A percentile compares a stretch with the other conserved stretches of the same genome.
These are phyloP conservation scores for Thraustochytrium sp. DNA, from an alignment of 352 stramenopile species.

Conservation along the genomic window DNA sequence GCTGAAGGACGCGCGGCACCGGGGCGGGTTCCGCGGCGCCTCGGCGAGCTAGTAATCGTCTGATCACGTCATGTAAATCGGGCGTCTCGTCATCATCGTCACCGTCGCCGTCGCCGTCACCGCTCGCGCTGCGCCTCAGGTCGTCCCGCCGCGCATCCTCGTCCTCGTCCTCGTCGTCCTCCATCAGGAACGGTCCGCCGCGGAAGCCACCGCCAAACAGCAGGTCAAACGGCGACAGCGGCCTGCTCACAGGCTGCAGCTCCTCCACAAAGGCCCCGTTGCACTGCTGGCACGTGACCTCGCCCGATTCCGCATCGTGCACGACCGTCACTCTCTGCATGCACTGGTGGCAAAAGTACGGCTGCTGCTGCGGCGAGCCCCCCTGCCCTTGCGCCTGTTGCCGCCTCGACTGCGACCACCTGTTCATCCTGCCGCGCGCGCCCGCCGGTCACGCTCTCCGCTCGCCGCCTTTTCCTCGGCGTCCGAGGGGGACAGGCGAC, in stretches of 20 bases:
- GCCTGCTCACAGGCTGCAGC: background rate
- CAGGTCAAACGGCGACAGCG: background rate
- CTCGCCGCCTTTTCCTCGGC: background rate
- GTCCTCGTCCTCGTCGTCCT: background rate
- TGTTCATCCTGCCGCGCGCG: background rate
- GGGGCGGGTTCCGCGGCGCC: background rate
- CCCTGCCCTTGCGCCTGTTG: background rate
- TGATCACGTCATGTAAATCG: background rate
- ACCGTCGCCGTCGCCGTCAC: background rate
- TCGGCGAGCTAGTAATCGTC: background rate
- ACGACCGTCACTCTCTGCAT: background rate
- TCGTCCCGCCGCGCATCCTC: background rate
- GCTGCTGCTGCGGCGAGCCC: background rate
- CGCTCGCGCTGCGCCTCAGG: background rate
- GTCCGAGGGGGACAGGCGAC: background rate
- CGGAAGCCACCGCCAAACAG: background rate
- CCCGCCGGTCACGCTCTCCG: background rate
- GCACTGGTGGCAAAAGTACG: constrained; percentile 8
- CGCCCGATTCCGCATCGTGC: background rate
- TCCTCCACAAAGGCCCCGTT: background rate
- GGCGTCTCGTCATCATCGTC: background rate
- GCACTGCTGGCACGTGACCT: background rate
- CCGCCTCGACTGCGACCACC: background rate
- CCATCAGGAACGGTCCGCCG: too few relatives aligned
- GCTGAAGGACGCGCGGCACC: background rate